Evolutionary conservation across 2,329 filamentous ascomycete species (phyloP), one percentile per base, ranked within the genome.

Genomic region (Lecanicillium sp.): DNA sequence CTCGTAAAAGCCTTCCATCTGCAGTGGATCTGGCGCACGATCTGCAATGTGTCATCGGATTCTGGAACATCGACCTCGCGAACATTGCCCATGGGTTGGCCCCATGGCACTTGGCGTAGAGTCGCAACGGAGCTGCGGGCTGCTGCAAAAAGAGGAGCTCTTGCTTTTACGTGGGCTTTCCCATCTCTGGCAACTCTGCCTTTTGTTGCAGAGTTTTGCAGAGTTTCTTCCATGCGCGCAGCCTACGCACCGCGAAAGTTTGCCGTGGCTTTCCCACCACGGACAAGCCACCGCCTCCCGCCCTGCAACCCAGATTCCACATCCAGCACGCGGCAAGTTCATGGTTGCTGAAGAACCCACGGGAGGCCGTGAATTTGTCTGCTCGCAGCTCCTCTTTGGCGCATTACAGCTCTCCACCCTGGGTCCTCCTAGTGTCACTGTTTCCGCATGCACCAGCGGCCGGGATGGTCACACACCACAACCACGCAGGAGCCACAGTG

Each of bases 391-490:
- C 40, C 27, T 42, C 40, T 33, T n/a, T 23, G 30, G 23, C 42
- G 21, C 32, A 20, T 37, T 23, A 27, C 21, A 21, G 35, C 44
- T 32, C 44, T 21, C 44, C 44, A 47, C 44, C 33, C 24, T 21
- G 21, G 29, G 44, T 23, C 44, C 15, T 21, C 14, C 27, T 41
- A 47, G 36, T 27, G 44, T 33, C 29, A 11, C 36, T 21, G n/a
- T 40, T n/a, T 27, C 44, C 37, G 44, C 44, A 47, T 40, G 44
- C 44, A 37, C 44, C 44, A 41, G 20, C 14, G 37, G 36, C 27
- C 15, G 14, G 29, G 20, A 15, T 39, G 44, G 44, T 24, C 26
- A 32, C 35, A 19, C 12, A n/a, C 30, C 20, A 24, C 17, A 19
- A 21, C 14, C 14, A 30, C 12, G 14, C 17, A 17, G 23, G 29